Conservation (phyloP, 345 rosid genomes). For the Eucalyptus caleyi region DNA sequence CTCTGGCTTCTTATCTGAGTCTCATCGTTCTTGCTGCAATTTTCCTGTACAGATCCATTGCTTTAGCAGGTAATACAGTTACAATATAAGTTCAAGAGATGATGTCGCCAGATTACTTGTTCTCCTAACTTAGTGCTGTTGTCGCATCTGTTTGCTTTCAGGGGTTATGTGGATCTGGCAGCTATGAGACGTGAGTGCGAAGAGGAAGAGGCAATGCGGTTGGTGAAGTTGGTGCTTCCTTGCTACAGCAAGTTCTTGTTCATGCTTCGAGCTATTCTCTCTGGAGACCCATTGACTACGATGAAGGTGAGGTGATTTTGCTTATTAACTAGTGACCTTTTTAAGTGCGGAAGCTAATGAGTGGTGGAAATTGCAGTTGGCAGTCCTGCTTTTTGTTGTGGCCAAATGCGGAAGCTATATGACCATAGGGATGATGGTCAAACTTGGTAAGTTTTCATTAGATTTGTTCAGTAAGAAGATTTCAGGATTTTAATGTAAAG, state of each 20-base stretch:
- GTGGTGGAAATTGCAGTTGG: constrained; percentile 56
- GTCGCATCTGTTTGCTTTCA: not conserved
- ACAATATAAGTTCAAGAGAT: not conserved
- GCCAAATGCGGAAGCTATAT: constrained; percentile 83
- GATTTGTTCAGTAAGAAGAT: not conserved
- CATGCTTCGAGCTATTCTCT: constrained; percentile 66
- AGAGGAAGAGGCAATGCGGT: constrained; percentile 71
- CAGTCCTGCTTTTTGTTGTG: constrained; percentile 63
- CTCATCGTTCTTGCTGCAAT: constrained; percentile 63
- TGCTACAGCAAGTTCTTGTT: constrained; percentile 61
- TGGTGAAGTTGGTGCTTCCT: constrained; percentile 60
- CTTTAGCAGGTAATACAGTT: constrained; percentile 43
- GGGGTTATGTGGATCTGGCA: constrained; percentile 33
- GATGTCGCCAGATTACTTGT: not conserved
- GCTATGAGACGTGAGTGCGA: constrained; percentile 43
- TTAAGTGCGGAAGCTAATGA: not conserved
- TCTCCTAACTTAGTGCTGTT: not conserved
- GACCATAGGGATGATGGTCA: constrained; percentile 80
- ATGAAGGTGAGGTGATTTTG: constrained; percentile 50
- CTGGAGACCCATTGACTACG: constrained; percentile 85
- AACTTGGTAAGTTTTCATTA: constrained; percentile 41
- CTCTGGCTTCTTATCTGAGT: constrained; percentile 73
- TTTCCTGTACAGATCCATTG: constrained; percentile 52
- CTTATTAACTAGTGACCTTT: not conserved
- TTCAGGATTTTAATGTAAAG: not conserved